A percentile compares a stretch with the other conserved stretches of the same genome.
Evolutionary conservation across 2,329 filamentous ascomycete species (phyloP).

Genomic region (Hymenoscyphus fraxineus): DNA sequence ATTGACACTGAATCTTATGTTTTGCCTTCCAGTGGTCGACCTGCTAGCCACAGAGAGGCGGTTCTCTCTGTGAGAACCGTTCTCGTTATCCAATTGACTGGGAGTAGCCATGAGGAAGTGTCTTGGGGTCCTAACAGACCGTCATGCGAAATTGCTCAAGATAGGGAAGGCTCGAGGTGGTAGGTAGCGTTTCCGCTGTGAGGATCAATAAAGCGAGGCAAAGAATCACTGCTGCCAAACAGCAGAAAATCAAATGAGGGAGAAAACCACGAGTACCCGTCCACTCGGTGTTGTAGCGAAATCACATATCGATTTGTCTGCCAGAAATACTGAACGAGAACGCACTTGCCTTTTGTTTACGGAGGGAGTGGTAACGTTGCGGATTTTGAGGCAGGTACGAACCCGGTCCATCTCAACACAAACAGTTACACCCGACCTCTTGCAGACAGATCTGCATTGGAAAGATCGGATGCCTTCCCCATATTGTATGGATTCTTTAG

Average conservation of each 20-base stretch:
- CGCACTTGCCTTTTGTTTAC: not conserved
- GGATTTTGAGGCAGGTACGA: conserved; percentile 1
- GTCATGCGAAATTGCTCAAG: not conserved
- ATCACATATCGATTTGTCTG: conserved; percentile 1
- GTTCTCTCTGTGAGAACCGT: not conserved
- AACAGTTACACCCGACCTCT: not conserved
- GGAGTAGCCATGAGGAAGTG: conserved; percentile 14
- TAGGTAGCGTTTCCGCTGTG: not conserved
- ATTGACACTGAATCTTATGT: not conserved
- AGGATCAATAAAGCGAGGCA: not conserved
- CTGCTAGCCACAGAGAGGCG: not conserved
- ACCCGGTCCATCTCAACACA: not conserved
- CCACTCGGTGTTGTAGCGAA: not conserved
- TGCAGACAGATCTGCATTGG: conserved; percentile 9
- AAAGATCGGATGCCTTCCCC: conserved; percentile 5
- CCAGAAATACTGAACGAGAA: not conserved
- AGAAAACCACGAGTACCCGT: not conserved
- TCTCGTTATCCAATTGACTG: conserved; percentile 10
- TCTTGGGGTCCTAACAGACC: conserved; percentile 6
- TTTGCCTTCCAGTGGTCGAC: not conserved
- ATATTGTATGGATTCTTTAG: not conserved
- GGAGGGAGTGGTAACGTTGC: not conserved
- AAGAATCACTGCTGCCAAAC: not conserved
- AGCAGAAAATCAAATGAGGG: not conserved
- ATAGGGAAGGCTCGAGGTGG: not conserved